A percentile compares a stretch with the other conserved stretches of the same genome.
phyloP scores from a whole-genome alignment of 2,329 filamentous ascomycete species.

The Epichloe festucae region DNA sequence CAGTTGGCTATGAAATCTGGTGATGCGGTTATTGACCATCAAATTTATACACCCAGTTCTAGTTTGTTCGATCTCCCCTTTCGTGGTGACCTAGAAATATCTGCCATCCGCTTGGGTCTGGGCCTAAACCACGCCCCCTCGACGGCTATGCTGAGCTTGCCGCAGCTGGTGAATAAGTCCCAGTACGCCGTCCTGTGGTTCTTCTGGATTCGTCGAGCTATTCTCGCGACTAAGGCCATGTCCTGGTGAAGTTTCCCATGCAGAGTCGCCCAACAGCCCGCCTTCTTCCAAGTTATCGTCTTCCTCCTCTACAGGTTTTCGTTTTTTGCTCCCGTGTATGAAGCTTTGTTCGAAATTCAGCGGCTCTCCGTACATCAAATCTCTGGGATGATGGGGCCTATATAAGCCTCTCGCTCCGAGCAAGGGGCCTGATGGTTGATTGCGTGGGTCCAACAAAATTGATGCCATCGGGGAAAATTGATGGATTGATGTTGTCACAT shows the following conservation, averaged over 20 bases:
- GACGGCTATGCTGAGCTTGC: slow-evolving; percentile 39
- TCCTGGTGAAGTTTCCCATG: slow-evolving; percentile 44
- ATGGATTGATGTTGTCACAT: slow-evolving; percentile 27
- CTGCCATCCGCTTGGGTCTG: not conserved
- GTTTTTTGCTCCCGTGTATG: slow-evolving; percentile 31
- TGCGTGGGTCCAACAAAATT: slow-evolving; percentile 61
- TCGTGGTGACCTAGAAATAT: not conserved
- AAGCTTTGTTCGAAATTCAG: slow-evolving; percentile 43
- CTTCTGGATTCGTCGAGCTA: slow-evolving; percentile 32
- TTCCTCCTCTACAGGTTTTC: slow-evolving; percentile 35
- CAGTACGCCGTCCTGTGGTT: slow-evolving; percentile 40
- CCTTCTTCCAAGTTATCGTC: slow-evolving; percentile 37
- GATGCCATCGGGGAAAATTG: slow-evolving; percentile 56
- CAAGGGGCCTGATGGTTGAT: slow-evolving; percentile 48
- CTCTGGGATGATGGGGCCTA: slow-evolving; percentile 29
- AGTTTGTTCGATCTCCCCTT: too few relatives aligned
- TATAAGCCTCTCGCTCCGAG: slow-evolving; percentile 33
- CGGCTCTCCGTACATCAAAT: slow-evolving; percentile 32
- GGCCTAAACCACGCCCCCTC: slow-evolving; percentile 24
- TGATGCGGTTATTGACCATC: too few relatives aligned
- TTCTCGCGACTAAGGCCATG: slow-evolving; percentile 38
- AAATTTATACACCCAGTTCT: too few relatives aligned
- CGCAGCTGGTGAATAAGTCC: slow-evolving; percentile 46
- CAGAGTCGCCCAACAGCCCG: slow-evolving; percentile 42
- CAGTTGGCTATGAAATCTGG: too few relatives aligned